A percentile compares a stretch with the other conserved stretches of the same genome.
These are phyloP conservation scores for Suillus brevipes DNA, from an alignment of 768 basidiomycete species.

Conservation along the genomic window DNA sequence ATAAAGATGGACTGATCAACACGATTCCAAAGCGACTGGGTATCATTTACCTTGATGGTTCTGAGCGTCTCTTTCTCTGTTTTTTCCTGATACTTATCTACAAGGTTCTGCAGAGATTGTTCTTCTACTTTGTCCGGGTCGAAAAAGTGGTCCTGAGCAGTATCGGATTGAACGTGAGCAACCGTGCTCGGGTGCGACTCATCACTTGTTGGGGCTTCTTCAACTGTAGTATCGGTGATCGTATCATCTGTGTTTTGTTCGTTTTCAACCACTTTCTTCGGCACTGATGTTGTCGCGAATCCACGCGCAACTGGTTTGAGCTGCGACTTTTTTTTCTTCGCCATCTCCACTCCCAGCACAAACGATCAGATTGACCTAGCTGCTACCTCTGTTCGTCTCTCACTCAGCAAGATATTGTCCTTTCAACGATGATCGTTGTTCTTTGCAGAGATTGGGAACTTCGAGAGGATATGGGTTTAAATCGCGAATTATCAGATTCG, in stretches of 20 bases:
- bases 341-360: slow-evolving; percentile 41
- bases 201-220: slow-evolving; percentile 7
- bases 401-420: background rate
- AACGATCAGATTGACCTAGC: background rate
- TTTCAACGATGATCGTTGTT: background rate
- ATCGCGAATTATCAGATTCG: background rate
- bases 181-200: background rate
- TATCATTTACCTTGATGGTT: slow-evolving; percentile 47
- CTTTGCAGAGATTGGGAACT: background rate
- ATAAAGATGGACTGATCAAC: background rate
- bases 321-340: slow-evolving; percentile 86
- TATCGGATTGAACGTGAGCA: slow-evolving; percentile 12
- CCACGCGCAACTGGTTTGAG: slow-evolving; percentile 73
- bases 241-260: slow-evolving; percentile 14
- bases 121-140: slow-evolving; percentile 48
- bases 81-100: slow-evolving; percentile 85
- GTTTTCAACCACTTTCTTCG: slow-evolving; percentile 60
- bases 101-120: slow-evolving; percentile 62
- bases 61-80: slow-evolving; percentile 82
- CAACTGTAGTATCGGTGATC: slow-evolving; percentile 9
- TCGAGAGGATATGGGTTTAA: background rate
- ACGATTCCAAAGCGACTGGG: background rate
- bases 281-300: slow-evolving; percentile 80
- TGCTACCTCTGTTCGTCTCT: background rate
- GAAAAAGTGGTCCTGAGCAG: slow-evolving; percentile 27